phyloP scores from a whole-genome alignment of 352 stramenopile species.

The Lagenidium giganteum region DNA sequence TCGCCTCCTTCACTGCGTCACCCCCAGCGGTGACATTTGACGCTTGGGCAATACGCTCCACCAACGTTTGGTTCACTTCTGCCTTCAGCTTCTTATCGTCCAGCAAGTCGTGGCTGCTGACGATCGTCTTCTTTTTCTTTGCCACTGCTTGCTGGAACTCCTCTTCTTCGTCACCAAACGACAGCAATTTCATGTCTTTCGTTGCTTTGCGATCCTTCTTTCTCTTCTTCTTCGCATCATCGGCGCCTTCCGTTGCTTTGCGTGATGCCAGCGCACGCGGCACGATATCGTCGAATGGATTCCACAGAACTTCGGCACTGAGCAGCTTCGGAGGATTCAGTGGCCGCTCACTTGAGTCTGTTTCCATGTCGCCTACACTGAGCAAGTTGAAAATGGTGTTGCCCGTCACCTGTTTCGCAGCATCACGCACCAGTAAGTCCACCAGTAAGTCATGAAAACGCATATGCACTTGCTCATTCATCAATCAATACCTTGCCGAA shows the following conservation, averaged over 20 bases:
- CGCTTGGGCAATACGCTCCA: constrained; percentile 42
- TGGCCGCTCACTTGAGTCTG: constrained; percentile 75
- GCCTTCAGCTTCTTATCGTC: constrained; percentile 58
- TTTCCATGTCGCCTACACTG: constrained; percentile 85
- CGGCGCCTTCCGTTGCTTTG: constrained; percentile 10
- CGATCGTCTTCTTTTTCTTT: constrained; percentile 51
- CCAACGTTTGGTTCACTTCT: constrained; percentile 49
- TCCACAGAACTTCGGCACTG: constrained; percentile 90
- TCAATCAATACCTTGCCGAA: constrained; percentile 72
- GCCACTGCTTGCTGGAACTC: constrained; percentile 45
- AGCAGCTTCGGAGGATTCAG: constrained; percentile 73
- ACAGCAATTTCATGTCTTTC: constrained; percentile 93
- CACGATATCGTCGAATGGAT: constrained; percentile 95
- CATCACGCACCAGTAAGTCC: constrained; percentile 20
- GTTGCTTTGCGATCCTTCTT: constrained; percentile 88
- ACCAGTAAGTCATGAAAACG: constrained; percentile 30
- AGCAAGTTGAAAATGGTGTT: constrained; percentile 98
- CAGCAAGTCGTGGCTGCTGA: constrained; percentile 71
- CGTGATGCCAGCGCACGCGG: constrained; percentile 36
- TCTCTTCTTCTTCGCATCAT: constrained; percentile 30
- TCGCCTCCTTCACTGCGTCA: constrained; percentile 17
- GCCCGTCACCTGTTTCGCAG: too few relatives aligned
- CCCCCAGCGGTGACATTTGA: constrained; percentile 9
- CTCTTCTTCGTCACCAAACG: constrained; percentile 91
- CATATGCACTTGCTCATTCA: background rate